Evolutionary conservation across 1,284 basidiomycete genomes (phyloP).

Genomic region (Ustilago vetiveriae): DNA sequence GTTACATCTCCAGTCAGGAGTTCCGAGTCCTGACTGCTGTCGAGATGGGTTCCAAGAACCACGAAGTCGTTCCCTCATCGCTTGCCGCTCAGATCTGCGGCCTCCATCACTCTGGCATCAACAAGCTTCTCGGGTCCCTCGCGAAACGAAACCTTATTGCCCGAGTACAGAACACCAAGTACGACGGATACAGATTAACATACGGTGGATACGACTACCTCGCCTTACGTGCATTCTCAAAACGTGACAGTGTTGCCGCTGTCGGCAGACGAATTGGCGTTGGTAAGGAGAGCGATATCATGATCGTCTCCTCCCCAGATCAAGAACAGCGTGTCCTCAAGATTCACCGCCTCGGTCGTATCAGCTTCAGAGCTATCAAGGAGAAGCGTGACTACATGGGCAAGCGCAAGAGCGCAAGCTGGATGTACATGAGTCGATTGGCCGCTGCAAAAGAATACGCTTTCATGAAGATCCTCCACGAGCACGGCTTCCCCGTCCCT

Average conservation of each 20-base stretch:
- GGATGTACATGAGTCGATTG: conserved; percentile 99
- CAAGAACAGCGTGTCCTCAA: conserved; percentile 89
- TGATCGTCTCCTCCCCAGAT: conserved; percentile 85
- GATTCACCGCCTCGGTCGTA: conserved; percentile 89
- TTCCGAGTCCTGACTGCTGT: conserved; percentile 94
- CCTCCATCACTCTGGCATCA: conserved; percentile 87
- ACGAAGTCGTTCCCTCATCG: conserved; percentile 88
- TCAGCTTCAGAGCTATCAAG: conserved; percentile 97
- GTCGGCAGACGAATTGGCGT: conserved; percentile 98
- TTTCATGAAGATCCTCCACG: conserved; percentile 98
- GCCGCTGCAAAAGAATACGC: conserved; percentile 97
- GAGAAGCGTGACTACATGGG: conserved; percentile 96
- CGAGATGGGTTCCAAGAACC: conserved; percentile 98
- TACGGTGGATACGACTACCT: conserved; percentile 98
- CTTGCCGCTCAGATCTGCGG: conserved; percentile 92
- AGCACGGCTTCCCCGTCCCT: conserved; percentile 93
- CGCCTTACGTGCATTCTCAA: conserved; percentile 90
- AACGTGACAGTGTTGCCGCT: conserved; percentile 68
- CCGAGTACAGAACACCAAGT: conserved; percentile 88
- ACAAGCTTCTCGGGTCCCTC: conserved; percentile 87
- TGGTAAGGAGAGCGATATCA: conserved; percentile 97
- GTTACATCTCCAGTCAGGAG: conserved; percentile 91
- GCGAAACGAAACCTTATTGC: conserved; percentile 91
- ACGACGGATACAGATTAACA: conserved; percentile 95
- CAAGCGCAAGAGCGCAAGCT: conserved; percentile 92